Evolutionary conservation across 1,139 yeast genomes (phyloP), one percentile per base, ranked within the genome.

Genomic region (Debaryomycetaceae sp.): DNA sequence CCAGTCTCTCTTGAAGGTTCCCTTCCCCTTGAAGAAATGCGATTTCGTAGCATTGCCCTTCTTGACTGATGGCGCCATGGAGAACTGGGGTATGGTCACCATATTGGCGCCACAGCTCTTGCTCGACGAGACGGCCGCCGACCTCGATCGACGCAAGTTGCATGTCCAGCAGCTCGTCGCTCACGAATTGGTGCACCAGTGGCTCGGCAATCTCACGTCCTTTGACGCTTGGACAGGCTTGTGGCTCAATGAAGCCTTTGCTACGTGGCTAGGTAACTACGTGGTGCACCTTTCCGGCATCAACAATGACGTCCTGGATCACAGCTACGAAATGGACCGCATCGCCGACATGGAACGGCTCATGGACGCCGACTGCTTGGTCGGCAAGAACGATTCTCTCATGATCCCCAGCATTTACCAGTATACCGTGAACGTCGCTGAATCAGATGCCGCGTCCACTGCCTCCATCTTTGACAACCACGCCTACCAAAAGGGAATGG

Each of bases 231-330:
- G 85, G 79, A 65, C 63, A 30, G 61, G 68, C 41, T 54, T 79
- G 25, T 78, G 90, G 87, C 57, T 80, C 35, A 77, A 78, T 40
- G 92, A 80, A 52, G 57, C 82, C 2, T 74, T 79, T 53, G 87
- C 90, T 0, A 77, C 87, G 0, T 74, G 74, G 67, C 59, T 72
- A 30, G 79, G 80, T 1, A 62, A 68, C 39, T 56, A 59, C 32
- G 47, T 68, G 2, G 47, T 72, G 10, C 36, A 37, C 6, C 30
- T 39, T 8, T 51, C 55, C 5, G 47, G 50, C n/a, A 35, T 60
- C 11, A 61, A 54, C 27, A 29, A 38, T 1, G 38, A 43, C 4
- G 45, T 45, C 27, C 59, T 53, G 25, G 34, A 39, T 8, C 33
- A 35, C 25, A 59, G 66, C 37, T 57, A 57, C 32, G 46, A 67